Evolutionary conservation across 306 rosid species (phyloP).

Genomic region (Prunus padus): DNA sequence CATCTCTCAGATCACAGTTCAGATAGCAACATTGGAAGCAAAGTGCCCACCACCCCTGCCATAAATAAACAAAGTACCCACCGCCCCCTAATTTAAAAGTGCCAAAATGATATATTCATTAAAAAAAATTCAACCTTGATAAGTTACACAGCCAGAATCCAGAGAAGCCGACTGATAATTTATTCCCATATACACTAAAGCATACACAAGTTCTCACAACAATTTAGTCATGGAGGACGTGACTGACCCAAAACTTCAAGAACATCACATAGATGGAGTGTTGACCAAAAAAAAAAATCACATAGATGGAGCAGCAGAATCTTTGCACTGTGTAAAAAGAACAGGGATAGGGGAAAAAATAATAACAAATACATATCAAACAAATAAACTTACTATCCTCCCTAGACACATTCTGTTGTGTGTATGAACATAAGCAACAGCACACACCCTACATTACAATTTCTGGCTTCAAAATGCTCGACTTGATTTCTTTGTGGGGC

Average conservation of each 20-base stretch:
- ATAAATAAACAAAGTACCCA: no score
- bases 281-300: no score
- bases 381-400: slow-evolving; percentile 11
- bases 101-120: slow-evolving; percentile 3
- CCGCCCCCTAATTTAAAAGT: no score
- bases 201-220: slow-evolving; percentile 30
- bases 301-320: slow-evolving; percentile 17
- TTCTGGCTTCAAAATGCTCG: slow-evolving; percentile 95
- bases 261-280: slow-evolving; percentile 22
- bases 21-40: background rate
- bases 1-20: background rate
- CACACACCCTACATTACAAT: slow-evolving; percentile 71
- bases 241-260: slow-evolving; percentile 19
- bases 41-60: background rate
- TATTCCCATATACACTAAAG: slow-evolving; percentile 40
- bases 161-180: slow-evolving; percentile 27
- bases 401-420: slow-evolving; percentile 8
- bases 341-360: background rate
- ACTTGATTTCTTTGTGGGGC: slow-evolving; percentile 97
- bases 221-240: slow-evolving; percentile 18
- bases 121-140: background rate
- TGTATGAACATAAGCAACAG: slow-evolving; percentile 10
- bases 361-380: slow-evolving; percentile 16
- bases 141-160: slow-evolving; percentile 10
- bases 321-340: slow-evolving; percentile 5